Evolutionary conservation across 495 filamentous ascomycete genomes (phyloP).

Genomic region (Lasiosphaeria ovina): DNA sequence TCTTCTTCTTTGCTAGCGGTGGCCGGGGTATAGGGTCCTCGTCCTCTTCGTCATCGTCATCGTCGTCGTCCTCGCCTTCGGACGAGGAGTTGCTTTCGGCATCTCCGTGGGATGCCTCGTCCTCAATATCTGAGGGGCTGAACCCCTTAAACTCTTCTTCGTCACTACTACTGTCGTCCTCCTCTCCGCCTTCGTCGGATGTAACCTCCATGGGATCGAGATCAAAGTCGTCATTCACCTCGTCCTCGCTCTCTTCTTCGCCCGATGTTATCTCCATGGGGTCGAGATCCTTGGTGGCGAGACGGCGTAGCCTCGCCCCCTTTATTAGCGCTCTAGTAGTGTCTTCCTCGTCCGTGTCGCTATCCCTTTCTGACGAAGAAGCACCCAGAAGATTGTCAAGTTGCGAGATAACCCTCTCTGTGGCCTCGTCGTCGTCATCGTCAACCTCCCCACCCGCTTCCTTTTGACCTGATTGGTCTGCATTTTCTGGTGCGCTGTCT

Average conservation of each 20-base stretch:
- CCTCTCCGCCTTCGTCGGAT: conserved; percentile 18
- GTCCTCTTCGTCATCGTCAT: conserved; percentile 23
- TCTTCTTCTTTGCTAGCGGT: conserved; percentile 41
- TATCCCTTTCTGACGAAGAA: conserved; percentile 3
- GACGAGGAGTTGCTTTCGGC: conserved; percentile 19
- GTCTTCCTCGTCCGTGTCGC: conserved; percentile 12
- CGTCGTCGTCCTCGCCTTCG: conserved; percentile 13
- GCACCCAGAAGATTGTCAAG: conserved; percentile 21
- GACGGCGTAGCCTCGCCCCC: background rate
- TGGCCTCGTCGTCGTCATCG: conserved; percentile 14
- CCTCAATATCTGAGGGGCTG: conserved; percentile 15
- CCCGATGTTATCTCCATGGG: conserved; percentile 23
- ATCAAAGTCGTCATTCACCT: background rate
- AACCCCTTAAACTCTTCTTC: conserved; percentile 17
- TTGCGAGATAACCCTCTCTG: conserved; percentile 20
- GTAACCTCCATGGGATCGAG: conserved; percentile 24
- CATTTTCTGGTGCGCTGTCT: background rate
- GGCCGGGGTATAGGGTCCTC: conserved; percentile 33
- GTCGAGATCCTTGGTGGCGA: conserved; percentile 17
- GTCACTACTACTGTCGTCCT: conserved; percentile 2
- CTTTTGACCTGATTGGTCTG: conserved; percentile 2
- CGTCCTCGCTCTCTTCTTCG: conserved; percentile 14
- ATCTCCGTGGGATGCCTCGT: conserved; percentile 9
- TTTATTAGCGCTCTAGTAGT: background rate
- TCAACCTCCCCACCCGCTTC: conserved; percentile 4